Conservation (phyloP, 2,329 filamentous ascomycete species). For the Aspergillus unguis region DNA sequence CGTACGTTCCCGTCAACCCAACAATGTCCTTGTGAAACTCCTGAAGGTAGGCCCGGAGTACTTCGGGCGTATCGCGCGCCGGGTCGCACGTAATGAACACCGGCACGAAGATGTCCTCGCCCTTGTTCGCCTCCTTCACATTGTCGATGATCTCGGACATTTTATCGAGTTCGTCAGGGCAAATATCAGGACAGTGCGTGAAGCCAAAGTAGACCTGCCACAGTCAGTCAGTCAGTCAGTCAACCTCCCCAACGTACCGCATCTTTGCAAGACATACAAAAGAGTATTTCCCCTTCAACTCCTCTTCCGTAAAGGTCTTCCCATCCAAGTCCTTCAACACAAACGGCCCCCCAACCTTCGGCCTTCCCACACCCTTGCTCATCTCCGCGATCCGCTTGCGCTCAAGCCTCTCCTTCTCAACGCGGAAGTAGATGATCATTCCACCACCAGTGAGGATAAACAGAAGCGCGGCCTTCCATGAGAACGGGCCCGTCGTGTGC, state of each 20-base stretch:
- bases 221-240: conserved; percentile 8
- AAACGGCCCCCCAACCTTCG: conserved; percentile 89
- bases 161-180: conserved; percentile 97
- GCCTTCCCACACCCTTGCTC: conserved; percentile 85
- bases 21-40: conserved; percentile 88
- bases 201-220: conserved; percentile 92
- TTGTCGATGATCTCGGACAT: conserved; percentile 93
- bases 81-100: conserved; percentile 97
- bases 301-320: conserved; percentile 69
- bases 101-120: conserved; percentile 58
- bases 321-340: conserved; percentile 78
- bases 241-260: neutral
- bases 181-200: conserved; percentile 97
- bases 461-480: conserved; percentile 81
- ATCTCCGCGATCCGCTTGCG: conserved; percentile 85
- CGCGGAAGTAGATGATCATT: conserved; percentile 86
- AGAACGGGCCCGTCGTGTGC: conserved; percentile 65
- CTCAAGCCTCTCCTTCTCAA: conserved; percentile 88
- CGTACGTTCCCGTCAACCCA: conserved; percentile 88
- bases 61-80: conserved; percentile 78
- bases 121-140: conserved; percentile 44
- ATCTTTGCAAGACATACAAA: conserved; percentile 38
- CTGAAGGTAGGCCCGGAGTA: conserved; percentile 77
- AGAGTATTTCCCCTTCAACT: conserved; percentile 79
- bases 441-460: conserved; percentile 76